Evolutionary conservation across 1,139 yeast genomes (phyloP), one percentile per base, ranked within the genome.

Genomic region (Geotrichum phurueaensis): DNA sequence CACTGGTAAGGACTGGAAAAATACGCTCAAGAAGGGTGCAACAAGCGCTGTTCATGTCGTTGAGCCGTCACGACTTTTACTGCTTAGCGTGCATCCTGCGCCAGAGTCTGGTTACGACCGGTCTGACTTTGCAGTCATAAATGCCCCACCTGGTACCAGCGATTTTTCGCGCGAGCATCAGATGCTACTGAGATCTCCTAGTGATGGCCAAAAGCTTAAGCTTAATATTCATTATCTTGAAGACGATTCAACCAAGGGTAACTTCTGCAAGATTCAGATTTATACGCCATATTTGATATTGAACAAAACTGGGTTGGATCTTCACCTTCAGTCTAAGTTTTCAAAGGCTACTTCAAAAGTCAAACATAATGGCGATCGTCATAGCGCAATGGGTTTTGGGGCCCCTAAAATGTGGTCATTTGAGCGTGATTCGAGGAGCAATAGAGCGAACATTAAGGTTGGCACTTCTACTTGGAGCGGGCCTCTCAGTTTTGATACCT

Each of bases 361-460:
- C 18, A 45, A 50, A 12, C 54, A 36, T 45, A 12, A n/a, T 33
- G 33, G 22, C 31, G 58, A 33, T 33, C 33, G 22, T 12, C 25
- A 33, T 31, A 73, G 70, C 33, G 60, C 66, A 9, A 59, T 70
- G 53, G 69, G 70, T 59, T 70, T 73, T 2, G 75, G 84, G 0
- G 68, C 75, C 18, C 97, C 97, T 0, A 82, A 81, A 60, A 84
- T 94, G 89, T 92, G 94, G 76, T 92, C 99, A 0, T 92, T 89
- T 70, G 87, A 84, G 23, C 77, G 76, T 33, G 81, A 78, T 54
- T 86, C 84, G 58, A 80, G 85, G 53, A 81, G 80, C 53, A 87
- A 87, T 67, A 79, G 96, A 63, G 96, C 94, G 0, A 72, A 80
- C 18, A 68, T 92, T 9, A 81, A 81, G 64, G 78, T 89, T 43